Evolutionary conservation across 306 rosid species (phyloP), one percentile per base, ranked within the genome.

Genomic region (Benincasa hispida): DNA sequence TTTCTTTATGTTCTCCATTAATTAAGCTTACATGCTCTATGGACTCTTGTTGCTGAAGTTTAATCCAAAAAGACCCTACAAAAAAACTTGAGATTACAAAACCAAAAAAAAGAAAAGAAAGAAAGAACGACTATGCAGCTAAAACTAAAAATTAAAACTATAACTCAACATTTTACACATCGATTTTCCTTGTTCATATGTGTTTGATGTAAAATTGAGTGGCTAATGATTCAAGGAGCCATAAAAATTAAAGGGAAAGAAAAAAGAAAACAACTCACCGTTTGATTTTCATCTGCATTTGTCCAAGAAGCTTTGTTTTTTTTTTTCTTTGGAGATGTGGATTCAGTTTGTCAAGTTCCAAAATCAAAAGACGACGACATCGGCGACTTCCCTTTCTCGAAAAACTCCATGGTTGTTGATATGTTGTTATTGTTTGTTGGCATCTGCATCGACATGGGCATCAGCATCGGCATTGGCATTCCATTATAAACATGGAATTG

Each of bases 401-500:
- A 79, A 17, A 66, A 79, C 68, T 83, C 84, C 22, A 74, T 80
- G 30, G 85, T 86, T 21, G 85, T 86, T 14, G 83, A 75, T 4
- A 80, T 37, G 56, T 81, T 37, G 76, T n/a, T 21, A 21, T 14
- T 39, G 5, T 13, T 72, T 65, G 79, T 51, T 17, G 85, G 78
- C 22, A 78, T 63, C 27, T 13, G 6, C 53, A 21, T 67, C 27
- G 73, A 51, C 77, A 84, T 53, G 21, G 85, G 80, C 9, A 75
- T 78, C 41, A n/a, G 2, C 51, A 35, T 66, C 19, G 74, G 54
- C 77, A 85, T 53, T n/a, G 87, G 84, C 21, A 78, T 84, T 59
- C 87, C 89, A 18, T 79, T 58, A 75, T 77, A 86, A 68, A 84
- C 80, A 75, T 82, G 76, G 10, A 84, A 81, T 24, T 25, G 54